Base-by-base conservation (phyloP, 345 rosid species). In the Dipteronia dyeriana region DNA sequence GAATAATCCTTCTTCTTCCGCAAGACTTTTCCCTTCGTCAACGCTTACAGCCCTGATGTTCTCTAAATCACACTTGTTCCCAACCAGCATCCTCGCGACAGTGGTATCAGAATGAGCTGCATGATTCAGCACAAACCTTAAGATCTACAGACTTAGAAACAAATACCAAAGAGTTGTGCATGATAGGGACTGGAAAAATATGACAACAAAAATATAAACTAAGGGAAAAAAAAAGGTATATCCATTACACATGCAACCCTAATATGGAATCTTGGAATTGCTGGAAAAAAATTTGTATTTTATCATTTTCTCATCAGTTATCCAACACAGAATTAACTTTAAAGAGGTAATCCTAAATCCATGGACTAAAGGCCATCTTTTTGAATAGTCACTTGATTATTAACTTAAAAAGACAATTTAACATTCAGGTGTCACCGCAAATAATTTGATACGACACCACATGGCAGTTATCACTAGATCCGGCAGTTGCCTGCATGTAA, bases 41-140 rank as follows among this genome's bases (percentile, higher is more conserved):
- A 83, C 47, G 12, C 88, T 88, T 70, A 94, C 95, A 38, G 91
- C 94, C 79, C 97, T 84, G 20, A 90, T 93, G 62, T 80, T 89
- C 79, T 87, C 94, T 59, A 95, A 84, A 85, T 95, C 98, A 65
- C 92, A 84, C 79, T 94, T 94, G 90, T 94, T 94, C 39, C 98
- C 98, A 2, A 94, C 92, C 1, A 94, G 88, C 95, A 92, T 94
- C 81, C 75, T 93, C 1, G 91, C 97, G 31, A 88, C 87, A 13
- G 91, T 86, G 71, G 92, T 84, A 56, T 89, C 95, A 0, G 95
- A 91, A 74, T 91, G 93, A 82, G 91, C 93, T 91, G 87, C 90
- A 75, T 4, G 25, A 75, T 49, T 78, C 68, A 51, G 75, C 72
- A 64, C 23, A 75, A 3, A 22, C 64, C 20, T 73, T 49, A 64